Base-by-base conservation (phyloP, 2,329 filamentous ascomycete genomes). In the Sphaerostilbella broomeana region DNA sequence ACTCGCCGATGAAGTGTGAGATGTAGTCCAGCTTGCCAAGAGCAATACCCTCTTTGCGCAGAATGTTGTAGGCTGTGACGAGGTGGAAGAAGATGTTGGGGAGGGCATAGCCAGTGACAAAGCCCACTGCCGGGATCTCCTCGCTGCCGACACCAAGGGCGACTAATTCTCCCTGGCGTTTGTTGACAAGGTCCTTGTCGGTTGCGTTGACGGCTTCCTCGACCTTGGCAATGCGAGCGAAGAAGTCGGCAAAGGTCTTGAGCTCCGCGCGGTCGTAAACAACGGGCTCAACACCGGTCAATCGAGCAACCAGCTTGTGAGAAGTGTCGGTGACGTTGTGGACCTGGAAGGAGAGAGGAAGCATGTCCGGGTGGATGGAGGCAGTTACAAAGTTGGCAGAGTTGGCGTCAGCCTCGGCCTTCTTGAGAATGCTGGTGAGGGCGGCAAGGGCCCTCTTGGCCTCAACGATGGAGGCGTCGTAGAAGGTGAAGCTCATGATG, bases 31-130 rank as follows among this genome's bases (percentile, higher is more conserved):
- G 27, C 67, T 84, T 84, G 22, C 77, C 77, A 13, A 85, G n/a
- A 0, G 65, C 61, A 18, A 81, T 73, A 2, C 79, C 80, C 59
- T 77, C 69, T 51, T 67, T 70, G 44, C 80, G 65, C 54, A 84
- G 52, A 40, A 84, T 75, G 16, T 58, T 64, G 60, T 84, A 84
- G 8, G 74, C 66, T 10, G 68, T 78, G 3, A 58, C 67, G 11
- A 75, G 47, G 53, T 84, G 81, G 59, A 84, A 85, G 62, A 68
- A 81, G 49, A 81, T 58, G 51, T 83, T 81, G 16, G 79, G 77
- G 29, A 78, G 40, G 4, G 60, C 65, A 55, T 69, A 76, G 3
- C 59, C 59, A 27, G 59, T 52, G 16, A 74, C 51, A 52, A 75
- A 82, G 2, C 62, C 57, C 31, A 47, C 20, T 33, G 48, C 53